Percentiles rank a stretch among this genome's conserved stretches.
Evolutionary conservation across 345 rosid genomes (phyloP).

Genomic region (Nephelium lappaceum): DNA sequence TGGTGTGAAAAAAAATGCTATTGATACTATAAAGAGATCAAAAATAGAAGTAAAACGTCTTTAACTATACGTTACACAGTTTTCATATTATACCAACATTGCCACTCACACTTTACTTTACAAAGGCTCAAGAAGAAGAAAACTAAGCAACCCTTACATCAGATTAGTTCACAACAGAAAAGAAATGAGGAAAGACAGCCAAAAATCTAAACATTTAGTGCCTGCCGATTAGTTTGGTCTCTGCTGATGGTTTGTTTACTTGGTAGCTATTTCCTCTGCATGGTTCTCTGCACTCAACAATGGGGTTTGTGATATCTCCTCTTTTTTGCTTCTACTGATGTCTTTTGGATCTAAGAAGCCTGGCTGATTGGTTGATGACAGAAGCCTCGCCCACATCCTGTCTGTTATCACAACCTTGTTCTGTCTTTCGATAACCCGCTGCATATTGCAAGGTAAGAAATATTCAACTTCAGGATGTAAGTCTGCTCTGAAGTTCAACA

Average conservation of each 20-base stretch:
- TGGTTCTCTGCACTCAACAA: not conserved
- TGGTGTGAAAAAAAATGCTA: no score
- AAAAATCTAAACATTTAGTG: not conserved
- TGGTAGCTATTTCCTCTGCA: not conserved
- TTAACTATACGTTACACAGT: no score
- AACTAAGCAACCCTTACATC: not conserved
- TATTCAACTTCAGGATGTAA: not conserved
- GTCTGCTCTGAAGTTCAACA: no score
- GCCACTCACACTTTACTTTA: not conserved
- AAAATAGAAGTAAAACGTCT: no score
- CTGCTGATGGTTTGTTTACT: not conserved
- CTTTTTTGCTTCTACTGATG: constrained; percentile 22
- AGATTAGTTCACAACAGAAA: not conserved
- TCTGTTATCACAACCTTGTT: constrained; percentile 71
- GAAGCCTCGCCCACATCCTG: constrained; percentile 85
- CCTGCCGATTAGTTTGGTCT: not conserved
- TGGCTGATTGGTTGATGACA: constrained; percentile 56
- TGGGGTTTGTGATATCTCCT: constrained; percentile 14
- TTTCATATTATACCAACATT: no score
- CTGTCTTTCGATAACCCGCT: constrained; percentile 66
- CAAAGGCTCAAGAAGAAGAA: not conserved
- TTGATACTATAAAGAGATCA: no score
- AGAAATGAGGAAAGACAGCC: not conserved
- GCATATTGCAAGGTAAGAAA: constrained; percentile 14
- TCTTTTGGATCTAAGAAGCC: constrained; percentile 52